Evolutionary conservation across 163 green algal genomes (phyloP).

Genomic region (Scenedesmus sp.): DNA sequence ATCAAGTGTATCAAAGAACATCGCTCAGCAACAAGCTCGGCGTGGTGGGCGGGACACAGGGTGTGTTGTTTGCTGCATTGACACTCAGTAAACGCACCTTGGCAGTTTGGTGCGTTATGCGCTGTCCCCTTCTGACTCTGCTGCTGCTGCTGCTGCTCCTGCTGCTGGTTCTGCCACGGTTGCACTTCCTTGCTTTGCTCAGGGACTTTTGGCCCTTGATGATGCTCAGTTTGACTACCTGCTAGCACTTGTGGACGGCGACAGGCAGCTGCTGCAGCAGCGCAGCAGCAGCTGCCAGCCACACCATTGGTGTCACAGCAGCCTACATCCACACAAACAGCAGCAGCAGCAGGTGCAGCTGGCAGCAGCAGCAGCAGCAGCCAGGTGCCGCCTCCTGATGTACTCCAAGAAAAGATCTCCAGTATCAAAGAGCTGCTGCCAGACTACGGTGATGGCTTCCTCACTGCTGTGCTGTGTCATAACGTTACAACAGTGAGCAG

Average conservation of each 20-base stretch:
- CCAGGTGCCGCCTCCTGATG: background rate
- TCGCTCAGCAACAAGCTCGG: too few relatives aligned
- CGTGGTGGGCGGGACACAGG: too few relatives aligned
- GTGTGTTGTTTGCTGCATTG: background rate
- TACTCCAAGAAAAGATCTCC: background rate
- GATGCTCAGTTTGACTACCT: slow-evolving; percentile 83
- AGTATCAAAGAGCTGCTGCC: slow-evolving; percentile 81
- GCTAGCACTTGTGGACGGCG: slow-evolving; percentile 68
- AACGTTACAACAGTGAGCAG: slow-evolving; percentile 58
- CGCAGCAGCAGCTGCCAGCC: slow-evolving; percentile 14
- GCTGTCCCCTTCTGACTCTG: background rate
- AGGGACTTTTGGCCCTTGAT: slow-evolving; percentile 73
- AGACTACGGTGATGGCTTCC: slow-evolving; percentile 80
- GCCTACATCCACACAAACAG: background rate
- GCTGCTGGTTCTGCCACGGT: too few relatives aligned
- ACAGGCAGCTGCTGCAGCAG: slow-evolving; percentile 45
- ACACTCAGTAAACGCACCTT: background rate
- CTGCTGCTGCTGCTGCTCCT: background rate
- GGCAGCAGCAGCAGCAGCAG: slow-evolving; percentile 34
- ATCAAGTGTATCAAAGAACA: too few relatives aligned
- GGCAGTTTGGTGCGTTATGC: too few relatives aligned
- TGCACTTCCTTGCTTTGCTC: background rate
- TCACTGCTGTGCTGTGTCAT: slow-evolving; percentile 72
- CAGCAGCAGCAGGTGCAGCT: slow-evolving; percentile 15
- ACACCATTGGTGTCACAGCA: background rate